Conservation (phyloP, 1,139 yeast species). For the Taphrina communis region DNA sequence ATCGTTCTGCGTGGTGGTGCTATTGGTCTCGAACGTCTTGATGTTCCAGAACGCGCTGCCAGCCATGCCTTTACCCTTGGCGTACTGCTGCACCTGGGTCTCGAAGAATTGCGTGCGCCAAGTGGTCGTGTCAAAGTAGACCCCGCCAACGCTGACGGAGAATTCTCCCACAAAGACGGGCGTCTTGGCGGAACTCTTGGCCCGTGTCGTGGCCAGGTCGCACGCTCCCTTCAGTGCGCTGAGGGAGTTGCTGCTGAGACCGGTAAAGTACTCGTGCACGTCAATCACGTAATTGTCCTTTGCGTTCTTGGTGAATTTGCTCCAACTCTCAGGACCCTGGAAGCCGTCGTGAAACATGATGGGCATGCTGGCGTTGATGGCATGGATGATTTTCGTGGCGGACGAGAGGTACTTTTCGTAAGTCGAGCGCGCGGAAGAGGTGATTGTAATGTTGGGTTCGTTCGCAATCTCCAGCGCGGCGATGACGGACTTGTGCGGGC, state of each 20-base stretch:
- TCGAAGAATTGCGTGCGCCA: slow-evolving; percentile 48
- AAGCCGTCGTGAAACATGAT: slow-evolving; percentile 40
- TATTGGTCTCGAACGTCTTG: slow-evolving; percentile 18
- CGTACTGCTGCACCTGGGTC: slow-evolving; percentile 50
- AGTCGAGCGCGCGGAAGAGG: slow-evolving; percentile 16
- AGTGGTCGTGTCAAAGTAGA: slow-evolving; percentile 24
- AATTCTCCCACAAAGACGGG: slow-evolving; percentile 36
- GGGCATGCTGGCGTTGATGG: slow-evolving; percentile 33
- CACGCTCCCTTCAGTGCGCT: slow-evolving; percentile 27
- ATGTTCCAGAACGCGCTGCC: slow-evolving; percentile 38
- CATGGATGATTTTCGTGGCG: slow-evolving; percentile 28
- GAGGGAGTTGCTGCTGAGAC: slow-evolving; percentile 9
- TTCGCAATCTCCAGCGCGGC: slow-evolving; percentile 35
- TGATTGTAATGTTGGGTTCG: slow-evolving; percentile 32
- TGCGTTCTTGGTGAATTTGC: slow-evolving; percentile 23
- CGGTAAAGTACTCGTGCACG: slow-evolving; percentile 34
- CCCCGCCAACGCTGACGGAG: slow-evolving; percentile 34
- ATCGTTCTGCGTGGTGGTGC: slow-evolving; percentile 30
- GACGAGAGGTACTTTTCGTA: slow-evolving; percentile 27
- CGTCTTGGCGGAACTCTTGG: slow-evolving; percentile 11
- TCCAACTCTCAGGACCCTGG: slow-evolving; percentile 20
- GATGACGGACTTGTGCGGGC: slow-evolving; percentile 25
- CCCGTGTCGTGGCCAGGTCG: slow-evolving; percentile 2
- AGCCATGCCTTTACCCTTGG: slow-evolving; percentile 5
- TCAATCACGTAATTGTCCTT: slow-evolving; percentile 39